Conservation (phyloP, 2,329 filamentous ascomycete genomes). For the Trichoderma arundinaceum region DNA sequence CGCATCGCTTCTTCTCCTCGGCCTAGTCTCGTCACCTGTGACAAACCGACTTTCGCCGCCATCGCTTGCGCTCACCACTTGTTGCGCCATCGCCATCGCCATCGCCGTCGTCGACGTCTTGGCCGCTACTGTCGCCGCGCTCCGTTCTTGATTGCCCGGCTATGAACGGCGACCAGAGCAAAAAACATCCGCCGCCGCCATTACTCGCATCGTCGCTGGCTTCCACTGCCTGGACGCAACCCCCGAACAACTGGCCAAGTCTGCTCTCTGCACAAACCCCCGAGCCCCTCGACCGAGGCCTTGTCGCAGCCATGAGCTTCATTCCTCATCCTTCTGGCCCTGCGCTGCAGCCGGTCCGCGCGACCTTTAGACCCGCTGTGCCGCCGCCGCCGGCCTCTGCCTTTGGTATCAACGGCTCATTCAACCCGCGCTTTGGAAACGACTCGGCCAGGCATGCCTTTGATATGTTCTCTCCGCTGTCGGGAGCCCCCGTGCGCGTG, state of each 20-base stretch:
- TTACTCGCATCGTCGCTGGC: constrained; percentile 36
- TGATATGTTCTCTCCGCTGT: constrained; percentile 42
- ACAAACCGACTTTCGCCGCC: neutral
- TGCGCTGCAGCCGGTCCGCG: neutral
- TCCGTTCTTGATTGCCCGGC: constrained; percentile 38
- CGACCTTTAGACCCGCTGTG: constrained; percentile 36
- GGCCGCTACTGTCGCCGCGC: neutral
- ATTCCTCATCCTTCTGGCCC: neutral
- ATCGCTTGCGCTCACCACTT: neutral
- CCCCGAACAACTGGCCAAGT: neutral
- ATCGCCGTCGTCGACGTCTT: neutral
- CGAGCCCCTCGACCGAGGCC: no score
- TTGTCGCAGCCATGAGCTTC: neutral
- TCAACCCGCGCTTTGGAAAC: constrained; percentile 45
- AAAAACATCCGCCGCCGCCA: constrained; percentile 30
- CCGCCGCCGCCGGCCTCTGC: constrained; percentile 41
- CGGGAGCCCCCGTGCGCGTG: constrained; percentile 48
- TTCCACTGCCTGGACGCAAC: constrained; percentile 30
- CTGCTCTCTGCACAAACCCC: neutral
- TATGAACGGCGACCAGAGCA: constrained; percentile 41
- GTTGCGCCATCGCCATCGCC: neutral
- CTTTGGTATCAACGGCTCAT: constrained; percentile 31
- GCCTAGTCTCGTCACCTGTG: no score
- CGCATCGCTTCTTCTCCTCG: no score
- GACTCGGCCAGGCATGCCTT: constrained; percentile 48